A percentile compares a stretch with the other conserved stretches of the same genome.
phyloP scores from a whole-genome alignment of 2,329 filamentous ascomycete genomes.

The Fusarium avenaceum region DNA sequence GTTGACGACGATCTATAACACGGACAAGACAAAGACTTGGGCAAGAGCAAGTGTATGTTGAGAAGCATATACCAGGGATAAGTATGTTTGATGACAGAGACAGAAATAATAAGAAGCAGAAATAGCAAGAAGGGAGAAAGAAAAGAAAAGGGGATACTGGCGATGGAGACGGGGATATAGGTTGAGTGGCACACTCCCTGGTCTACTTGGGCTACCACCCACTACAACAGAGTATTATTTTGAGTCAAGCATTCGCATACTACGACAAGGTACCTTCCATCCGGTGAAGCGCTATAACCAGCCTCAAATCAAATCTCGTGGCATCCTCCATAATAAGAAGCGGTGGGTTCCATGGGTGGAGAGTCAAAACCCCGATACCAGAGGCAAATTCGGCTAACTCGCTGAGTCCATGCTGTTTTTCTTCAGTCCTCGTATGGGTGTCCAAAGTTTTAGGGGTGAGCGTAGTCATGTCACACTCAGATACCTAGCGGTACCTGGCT shows the following conservation, averaged over 20 bases:
- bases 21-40: constrained; percentile 13
- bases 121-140: constrained; percentile 38
- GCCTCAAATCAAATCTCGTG: constrained; percentile 11
- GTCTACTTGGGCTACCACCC: neutral
- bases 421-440: neutral
- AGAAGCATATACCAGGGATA: constrained; percentile 23
- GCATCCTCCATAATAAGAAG: constrained; percentile 12
- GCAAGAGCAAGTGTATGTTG: constrained; percentile 20
- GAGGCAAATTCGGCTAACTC: constrained; percentile 19
- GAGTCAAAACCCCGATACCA: neutral
- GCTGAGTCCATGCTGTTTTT: neutral
- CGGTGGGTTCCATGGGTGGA: constrained; percentile 7
- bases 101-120: constrained; percentile 35
- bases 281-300: neutral
- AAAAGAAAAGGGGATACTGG: constrained; percentile 41
- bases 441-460: neutral
- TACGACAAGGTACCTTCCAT: neutral
- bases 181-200: constrained; percentile 36
- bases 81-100: constrained; percentile 18
- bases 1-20: constrained; percentile 20
- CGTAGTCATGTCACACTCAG: neutral
- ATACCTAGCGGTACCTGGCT: neutral
- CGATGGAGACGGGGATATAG: constrained; percentile 41
- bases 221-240: neutral
- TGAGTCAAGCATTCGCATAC: neutral